phyloP scores from a whole-genome alignment of 805 yeast genomes.

The Priceomyces medius region DNA sequence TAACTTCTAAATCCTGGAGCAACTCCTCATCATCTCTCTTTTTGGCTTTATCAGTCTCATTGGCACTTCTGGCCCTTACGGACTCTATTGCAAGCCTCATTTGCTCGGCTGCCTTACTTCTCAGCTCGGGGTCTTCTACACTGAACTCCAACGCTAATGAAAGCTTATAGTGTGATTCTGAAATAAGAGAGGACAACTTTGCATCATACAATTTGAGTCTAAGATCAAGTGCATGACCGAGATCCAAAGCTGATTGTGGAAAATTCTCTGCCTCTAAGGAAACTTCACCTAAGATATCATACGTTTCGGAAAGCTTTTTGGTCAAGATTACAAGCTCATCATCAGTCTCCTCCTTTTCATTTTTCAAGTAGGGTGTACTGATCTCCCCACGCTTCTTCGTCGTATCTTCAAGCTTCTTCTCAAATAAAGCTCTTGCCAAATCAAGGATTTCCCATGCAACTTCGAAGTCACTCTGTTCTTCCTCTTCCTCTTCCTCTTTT shows the following conservation, averaged over 20 bases:
- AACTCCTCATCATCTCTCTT: constrained; percentile 44
- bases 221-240: constrained; percentile 54
- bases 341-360: constrained; percentile 29
- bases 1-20: constrained; percentile 54
- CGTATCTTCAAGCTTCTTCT: constrained; percentile 34
- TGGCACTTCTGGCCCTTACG: constrained; percentile 38
- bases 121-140: constrained; percentile 49
- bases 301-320: constrained; percentile 66
- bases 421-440: constrained; percentile 67
- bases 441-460: constrained; percentile 88
- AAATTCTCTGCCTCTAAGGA: constrained; percentile 89
- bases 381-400: constrained; percentile 5
- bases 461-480: constrained; percentile 71
- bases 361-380: constrained; percentile 26
- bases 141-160: constrained; percentile 76
- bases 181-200: constrained; percentile 53
- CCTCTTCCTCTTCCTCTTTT: constrained; percentile 24
- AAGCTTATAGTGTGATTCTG: constrained; percentile 79
- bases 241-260: constrained; percentile 71
- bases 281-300: constrained; percentile 83
- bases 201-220: constrained; percentile 51
- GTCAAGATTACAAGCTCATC: constrained; percentile 37
- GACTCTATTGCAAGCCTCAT: constrained; percentile 51
- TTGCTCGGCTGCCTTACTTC: constrained; percentile 53
- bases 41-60: constrained; percentile 43